Percentiles rank a stretch among this genome's conserved stretches.
phyloP scores from a whole-genome alignment of 2,329 filamentous ascomycete species.

The Calonectria crousiana region DNA sequence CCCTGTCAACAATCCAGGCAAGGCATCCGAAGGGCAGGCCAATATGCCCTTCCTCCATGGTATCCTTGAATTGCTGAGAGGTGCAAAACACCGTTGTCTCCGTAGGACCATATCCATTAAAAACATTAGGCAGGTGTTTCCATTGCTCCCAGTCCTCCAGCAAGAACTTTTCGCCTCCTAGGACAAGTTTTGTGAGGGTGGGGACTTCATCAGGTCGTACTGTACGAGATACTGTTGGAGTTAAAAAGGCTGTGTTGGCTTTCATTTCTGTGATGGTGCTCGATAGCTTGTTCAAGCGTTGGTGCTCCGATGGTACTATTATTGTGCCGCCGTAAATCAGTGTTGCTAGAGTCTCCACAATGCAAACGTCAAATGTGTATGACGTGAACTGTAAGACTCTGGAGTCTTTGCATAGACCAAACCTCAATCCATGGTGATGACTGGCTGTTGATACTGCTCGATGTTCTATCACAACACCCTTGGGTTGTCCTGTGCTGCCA shows the following conservation, averaged over 20 bases:
- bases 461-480: slow-evolving; percentile 35
- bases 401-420: neutral
- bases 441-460: slow-evolving; percentile 26
- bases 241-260: neutral
- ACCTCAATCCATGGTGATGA: too few relatives aligned
- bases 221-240: neutral
- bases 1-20: slow-evolving; percentile 41
- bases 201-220: neutral
- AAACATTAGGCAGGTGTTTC: neutral
- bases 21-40: slow-evolving; percentile 3
- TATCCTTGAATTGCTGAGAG: neutral
- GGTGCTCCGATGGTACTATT: slow-evolving; percentile 14
- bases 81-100: neutral
- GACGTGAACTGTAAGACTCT: slow-evolving; percentile 32
- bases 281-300: slow-evolving; percentile 11
- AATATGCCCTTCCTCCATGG: slow-evolving; percentile 11
- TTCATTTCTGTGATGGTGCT: neutral
- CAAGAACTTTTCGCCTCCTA: slow-evolving; percentile 17
- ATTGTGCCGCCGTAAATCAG: slow-evolving; percentile 52
- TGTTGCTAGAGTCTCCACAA: slow-evolving; percentile 44
- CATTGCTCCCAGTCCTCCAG: slow-evolving; percentile 5
- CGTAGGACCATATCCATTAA: slow-evolving; percentile 23
- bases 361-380: neutral
- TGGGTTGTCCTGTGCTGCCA: slow-evolving; percentile 42
- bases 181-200: slow-evolving; percentile 11